Percentiles rank a stretch among this genome's conserved stretches.
Conservation (phyloP, 805 yeast genomes). For the Cyberlindnera nakhonratchasimensis region DNA sequence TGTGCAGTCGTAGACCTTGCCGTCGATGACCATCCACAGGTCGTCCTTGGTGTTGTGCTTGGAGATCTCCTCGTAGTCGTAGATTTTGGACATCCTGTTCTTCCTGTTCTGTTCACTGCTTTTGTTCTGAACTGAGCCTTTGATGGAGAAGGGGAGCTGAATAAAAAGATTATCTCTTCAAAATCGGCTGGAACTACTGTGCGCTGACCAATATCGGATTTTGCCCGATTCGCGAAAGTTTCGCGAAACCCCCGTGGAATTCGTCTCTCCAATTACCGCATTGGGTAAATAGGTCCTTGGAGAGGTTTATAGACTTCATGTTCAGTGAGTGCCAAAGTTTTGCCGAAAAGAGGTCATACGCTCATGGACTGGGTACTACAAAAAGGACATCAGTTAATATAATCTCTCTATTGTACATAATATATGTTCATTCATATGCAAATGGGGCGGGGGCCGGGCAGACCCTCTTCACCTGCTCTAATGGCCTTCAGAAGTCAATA, state of each 20-base stretch:
- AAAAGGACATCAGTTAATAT: too few relatives aligned
- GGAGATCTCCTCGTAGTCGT: slow-evolving; percentile 64
- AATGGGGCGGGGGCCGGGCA: too few relatives aligned
- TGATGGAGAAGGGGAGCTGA: neutral
- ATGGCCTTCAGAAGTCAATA: slow-evolving; percentile 32
- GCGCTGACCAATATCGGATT: too few relatives aligned
- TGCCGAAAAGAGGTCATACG: too few relatives aligned
- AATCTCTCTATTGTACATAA: neutral
- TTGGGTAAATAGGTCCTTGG: slow-evolving; percentile 2
- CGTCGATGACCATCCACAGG: slow-evolving; percentile 81
- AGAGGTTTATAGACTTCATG: too few relatives aligned
- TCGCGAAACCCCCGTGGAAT: neutral
- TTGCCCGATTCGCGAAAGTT: neutral
- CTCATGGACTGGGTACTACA: too few relatives aligned
- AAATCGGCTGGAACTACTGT: too few relatives aligned
- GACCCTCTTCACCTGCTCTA: too few relatives aligned
- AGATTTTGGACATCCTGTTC: slow-evolving; percentile 43
- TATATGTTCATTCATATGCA: too few relatives aligned
- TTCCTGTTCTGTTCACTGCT: too few relatives aligned
- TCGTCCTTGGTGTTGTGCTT: slow-evolving; percentile 72
- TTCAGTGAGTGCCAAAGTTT: too few relatives aligned
- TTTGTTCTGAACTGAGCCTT: neutral
- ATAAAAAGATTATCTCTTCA: neutral
- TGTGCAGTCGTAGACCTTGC: slow-evolving; percentile 67
- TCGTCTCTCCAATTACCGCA: neutral